Conservation (phyloP, 2,329 filamentous ascomycete genomes). For the Mariannaea elegans region DNA sequence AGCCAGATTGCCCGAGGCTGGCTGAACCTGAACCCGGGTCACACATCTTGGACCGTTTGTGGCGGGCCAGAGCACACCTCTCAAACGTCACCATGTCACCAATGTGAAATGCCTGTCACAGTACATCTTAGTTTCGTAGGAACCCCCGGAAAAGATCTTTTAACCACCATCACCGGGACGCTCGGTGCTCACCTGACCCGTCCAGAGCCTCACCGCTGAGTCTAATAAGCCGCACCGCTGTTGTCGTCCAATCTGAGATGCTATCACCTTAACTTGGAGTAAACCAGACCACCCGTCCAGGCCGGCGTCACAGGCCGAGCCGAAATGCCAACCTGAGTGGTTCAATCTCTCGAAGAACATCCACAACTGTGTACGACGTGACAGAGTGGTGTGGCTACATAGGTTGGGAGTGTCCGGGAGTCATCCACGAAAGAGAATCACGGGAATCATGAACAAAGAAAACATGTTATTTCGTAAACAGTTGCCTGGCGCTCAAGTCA, state of each 20-base stretch:
- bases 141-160: no score
- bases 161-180: no score
- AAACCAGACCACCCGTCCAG: neutral
- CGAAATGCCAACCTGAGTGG: neutral
- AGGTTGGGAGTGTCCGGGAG: no score
- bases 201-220: slow-evolving; percentile 23
- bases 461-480: slow-evolving; percentile 20
- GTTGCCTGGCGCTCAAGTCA: slow-evolving; percentile 20
- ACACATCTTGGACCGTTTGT: slow-evolving; percentile 7
- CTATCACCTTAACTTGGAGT: neutral
- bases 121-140: neutral
- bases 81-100: slow-evolving; percentile 2
- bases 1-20: slow-evolving; percentile 6
- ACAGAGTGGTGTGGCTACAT: no score
- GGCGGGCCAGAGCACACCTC: neutral
- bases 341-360: neutral
- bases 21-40: slow-evolving; percentile 11
- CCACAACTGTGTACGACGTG: no score
- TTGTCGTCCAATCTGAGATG: neutral
- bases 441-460: neutral
- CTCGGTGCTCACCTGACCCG: slow-evolving; percentile 23
- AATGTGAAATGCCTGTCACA: neutral
- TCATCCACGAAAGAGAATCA: neutral
- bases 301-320: neutral
- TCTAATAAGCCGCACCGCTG: slow-evolving; percentile 19